A percentile compares a stretch with the other conserved stretches of the same genome.
Conservation (phyloP, 2,329 filamentous ascomycete genomes). For the Chrysoporthe deuterocubensis region DNA sequence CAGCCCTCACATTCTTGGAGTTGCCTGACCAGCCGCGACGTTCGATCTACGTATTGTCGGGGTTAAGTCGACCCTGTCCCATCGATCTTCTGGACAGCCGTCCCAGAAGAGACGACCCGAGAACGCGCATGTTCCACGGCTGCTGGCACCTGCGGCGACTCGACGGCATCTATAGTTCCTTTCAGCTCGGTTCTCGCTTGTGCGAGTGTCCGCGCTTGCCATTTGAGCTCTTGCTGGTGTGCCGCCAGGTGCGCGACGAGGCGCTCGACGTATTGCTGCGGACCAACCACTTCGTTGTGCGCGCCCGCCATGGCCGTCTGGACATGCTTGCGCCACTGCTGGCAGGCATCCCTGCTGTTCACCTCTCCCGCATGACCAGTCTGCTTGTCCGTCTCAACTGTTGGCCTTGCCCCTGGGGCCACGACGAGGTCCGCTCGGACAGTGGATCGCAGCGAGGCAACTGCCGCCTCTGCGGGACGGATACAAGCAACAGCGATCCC, state of each 20-base stretch:
- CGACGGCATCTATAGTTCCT: neutral
- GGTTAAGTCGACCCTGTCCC: neutral
- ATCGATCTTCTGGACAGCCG: neutral
- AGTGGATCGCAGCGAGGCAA: neutral
- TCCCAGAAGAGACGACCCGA: neutral
- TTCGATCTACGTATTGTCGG: no score
- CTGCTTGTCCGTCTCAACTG: neutral
- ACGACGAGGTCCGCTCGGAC: neutral
- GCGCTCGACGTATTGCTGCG: slow-evolving; percentile 3
- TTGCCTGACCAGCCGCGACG: neutral
- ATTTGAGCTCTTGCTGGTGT: slow-evolving; percentile 4
- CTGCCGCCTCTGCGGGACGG: neutral
- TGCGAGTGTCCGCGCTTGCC: neutral
- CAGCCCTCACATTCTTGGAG: neutral
- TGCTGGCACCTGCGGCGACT: neutral
- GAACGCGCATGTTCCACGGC: neutral
- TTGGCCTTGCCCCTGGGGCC: neutral
- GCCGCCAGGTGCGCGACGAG: slow-evolving; percentile 8
- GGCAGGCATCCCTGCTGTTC: neutral
- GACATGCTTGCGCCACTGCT: slow-evolving; percentile 8
- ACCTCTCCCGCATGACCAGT: neutral
- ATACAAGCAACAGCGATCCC: neutral
- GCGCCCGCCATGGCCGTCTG: neutral
- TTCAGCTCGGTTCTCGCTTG: no score
- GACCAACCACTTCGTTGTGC: slow-evolving; percentile 6